Conservation (phyloP, 169 alveolate species). For the Ichthyophthirius multifiliis region DNA sequence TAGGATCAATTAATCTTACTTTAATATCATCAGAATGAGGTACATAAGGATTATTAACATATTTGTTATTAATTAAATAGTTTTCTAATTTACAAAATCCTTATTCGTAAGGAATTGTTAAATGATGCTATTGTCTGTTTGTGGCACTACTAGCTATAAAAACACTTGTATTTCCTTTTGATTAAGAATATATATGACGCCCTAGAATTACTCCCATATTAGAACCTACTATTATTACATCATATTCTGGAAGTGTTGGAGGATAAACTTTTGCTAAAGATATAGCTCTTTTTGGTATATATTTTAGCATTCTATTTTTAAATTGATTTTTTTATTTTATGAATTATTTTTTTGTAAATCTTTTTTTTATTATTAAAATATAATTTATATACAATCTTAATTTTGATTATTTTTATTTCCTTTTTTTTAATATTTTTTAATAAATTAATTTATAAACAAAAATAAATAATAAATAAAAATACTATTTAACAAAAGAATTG, state of each 20-base stretch:
- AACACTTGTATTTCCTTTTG: slow-evolving; percentile 19
- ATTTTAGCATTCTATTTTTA: no score
- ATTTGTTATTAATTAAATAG: background rate
- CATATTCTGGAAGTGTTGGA: slow-evolving; percentile 26
- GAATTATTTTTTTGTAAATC: no score
- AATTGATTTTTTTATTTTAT: no score
- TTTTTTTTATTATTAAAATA: no score
- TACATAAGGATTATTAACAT: slow-evolving; percentile 8
- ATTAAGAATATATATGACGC: slow-evolving; percentile 19
- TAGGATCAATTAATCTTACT: background rate
- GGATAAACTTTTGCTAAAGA: background rate
- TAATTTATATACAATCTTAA: no score
- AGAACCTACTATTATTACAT: slow-evolving; percentile 32
- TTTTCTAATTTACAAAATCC: slow-evolving; percentile 26
- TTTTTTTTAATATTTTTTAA: no score
- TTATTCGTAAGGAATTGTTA: slow-evolving; percentile 25
- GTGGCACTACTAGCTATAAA: slow-evolving; percentile 17
- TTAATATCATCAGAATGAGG: slow-evolving; percentile 1
- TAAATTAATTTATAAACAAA: no score
- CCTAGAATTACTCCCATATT: slow-evolving; percentile 34
- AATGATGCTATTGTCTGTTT: slow-evolving; percentile 14
- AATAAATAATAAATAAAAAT: no score
- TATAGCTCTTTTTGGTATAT: no score
- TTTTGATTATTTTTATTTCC: no score
- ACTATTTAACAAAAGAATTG: no score